Evolutionary conservation across 805 yeast genomes (phyloP).

Genomic region (Debaryomyces tyrocola): DNA sequence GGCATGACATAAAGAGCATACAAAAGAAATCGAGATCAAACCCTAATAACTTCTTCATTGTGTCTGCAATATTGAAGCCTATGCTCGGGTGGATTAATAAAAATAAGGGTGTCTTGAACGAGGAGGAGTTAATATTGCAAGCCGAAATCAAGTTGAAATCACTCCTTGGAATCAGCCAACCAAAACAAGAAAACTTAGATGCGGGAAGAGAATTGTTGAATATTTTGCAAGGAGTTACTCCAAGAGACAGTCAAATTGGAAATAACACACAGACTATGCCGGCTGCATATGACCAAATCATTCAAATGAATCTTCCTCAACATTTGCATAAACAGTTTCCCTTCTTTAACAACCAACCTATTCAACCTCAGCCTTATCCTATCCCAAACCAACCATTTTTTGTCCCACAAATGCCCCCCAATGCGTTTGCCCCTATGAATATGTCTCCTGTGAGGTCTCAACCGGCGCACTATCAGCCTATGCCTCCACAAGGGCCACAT

Average conservation of each 20-base stretch:
- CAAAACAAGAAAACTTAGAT: constrained; percentile 40
- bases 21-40: constrained; percentile 41
- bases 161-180: constrained; percentile 55
- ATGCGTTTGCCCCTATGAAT: constrained; percentile 4
- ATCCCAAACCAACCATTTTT: constrained; percentile 7
- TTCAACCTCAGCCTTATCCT: constrained; percentile 15
- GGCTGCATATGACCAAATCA: constrained; percentile 3
- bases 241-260: constrained; percentile 3
- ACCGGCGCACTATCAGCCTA: constrained; percentile 1
- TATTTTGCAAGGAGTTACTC: constrained; percentile 47
- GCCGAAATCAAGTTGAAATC: constrained; percentile 68
- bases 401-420: constrained; percentile 5
- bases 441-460: background rate
- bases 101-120: constrained; percentile 49
- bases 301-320: constrained; percentile 32
- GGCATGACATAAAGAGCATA: constrained; percentile 60
- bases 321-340: constrained; percentile 29
- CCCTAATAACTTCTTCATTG: constrained; percentile 43
- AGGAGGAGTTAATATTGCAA: constrained; percentile 56
- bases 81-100: constrained; percentile 55
- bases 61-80: constrained; percentile 51
- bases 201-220: constrained; percentile 78
- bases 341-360: constrained; percentile 11
- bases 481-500: constrained; percentile 8
- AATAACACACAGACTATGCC: constrained; percentile 3